Evolutionary conservation across 495 filamentous ascomycete species (phyloP), one percentile per base, ranked within the genome.

Genomic region (Hypoxylon trugodes): DNA sequence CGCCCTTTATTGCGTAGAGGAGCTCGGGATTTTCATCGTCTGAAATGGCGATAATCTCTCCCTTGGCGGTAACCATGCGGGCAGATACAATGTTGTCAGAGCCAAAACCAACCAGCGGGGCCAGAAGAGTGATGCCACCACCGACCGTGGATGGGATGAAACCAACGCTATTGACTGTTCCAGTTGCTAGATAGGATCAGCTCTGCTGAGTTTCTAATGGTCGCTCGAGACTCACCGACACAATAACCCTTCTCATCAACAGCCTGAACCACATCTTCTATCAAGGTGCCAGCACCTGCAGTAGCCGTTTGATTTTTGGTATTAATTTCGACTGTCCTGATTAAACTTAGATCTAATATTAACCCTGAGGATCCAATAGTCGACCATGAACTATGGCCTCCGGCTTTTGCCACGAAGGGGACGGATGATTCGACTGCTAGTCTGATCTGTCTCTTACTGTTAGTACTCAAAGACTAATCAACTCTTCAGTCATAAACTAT

Each of bases 1-100:
- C 77, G 18, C 78, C 79, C 38, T 69, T 66, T 10, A 81, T 56
- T 6, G 76, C 79, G 48, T 61, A 68, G 24, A 69, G 77, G 1
- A 81, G 72, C 24, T 80, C 76, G 0, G 68, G 50, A 59, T 78
- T 60, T 13, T 62, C 32, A 0, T 53, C 47, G 18, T 62, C 15
- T n/a, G 65, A 64, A 26, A 66, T 49, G 13, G 67, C 51, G 10
- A 75, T 38, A 10, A 73, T 35, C 12, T 70, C 51, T 28, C 69
- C 73, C 19, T 70, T 67, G 12, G 73, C 69, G 5, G 56, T 46
- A 21, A 73, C 56, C 32, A 73, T 46, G 16, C 52, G 62, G 22
- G 72, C 73, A n/a, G 68, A 65, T 13, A 74, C 46, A 19, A 76
- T 70, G 26, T 75, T 66, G 38, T 73, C 70, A 9, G 51, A 61